phyloP scores from a whole-genome alignment of 2,329 filamentous ascomycete genomes.

The Botryotinia narcissicola region DNA sequence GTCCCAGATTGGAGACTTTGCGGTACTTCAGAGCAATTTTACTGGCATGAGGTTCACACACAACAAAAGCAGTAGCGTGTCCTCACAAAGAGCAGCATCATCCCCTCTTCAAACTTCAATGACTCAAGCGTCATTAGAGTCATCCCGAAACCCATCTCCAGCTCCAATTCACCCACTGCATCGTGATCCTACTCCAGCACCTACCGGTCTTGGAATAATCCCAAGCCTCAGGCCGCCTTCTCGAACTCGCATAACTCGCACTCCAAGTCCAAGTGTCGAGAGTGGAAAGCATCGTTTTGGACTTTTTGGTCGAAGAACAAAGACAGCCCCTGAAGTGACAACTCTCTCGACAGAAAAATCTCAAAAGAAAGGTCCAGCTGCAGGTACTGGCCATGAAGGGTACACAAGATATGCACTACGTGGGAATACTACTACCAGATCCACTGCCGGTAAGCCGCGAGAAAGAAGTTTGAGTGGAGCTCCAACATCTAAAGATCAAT shows the following conservation, averaged over 20 bases:
- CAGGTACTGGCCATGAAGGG: conserved; percentile 92
- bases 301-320: conserved; percentile 72
- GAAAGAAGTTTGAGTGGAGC: conserved; percentile 40
- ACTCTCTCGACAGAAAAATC: conserved; percentile 54
- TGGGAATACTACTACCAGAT: conserved; percentile 61
- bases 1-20: conserved; percentile 51
- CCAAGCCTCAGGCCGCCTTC: conserved; percentile 36
- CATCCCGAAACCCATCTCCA: conserved; percentile 39
- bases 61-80: conserved; percentile 30
- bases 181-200: conserved; percentile 33
- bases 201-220: conserved; percentile 36
- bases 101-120: conserved; percentile 37
- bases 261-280: conserved; percentile 55
- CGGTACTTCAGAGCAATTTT: conserved; percentile 62
- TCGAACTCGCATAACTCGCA: conserved; percentile 41
- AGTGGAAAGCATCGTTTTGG: conserved; percentile 67
- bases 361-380: conserved; percentile 72
- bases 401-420: conserved; percentile 64
- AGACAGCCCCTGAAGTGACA: conserved; percentile 53
- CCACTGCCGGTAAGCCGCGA: conserved; percentile 47
- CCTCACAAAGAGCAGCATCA: conserved; percentile 27
- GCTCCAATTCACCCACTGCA: conserved; percentile 37
- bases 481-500: conserved; percentile 51
- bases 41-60: conserved; percentile 29
- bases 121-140: conserved; percentile 37